Evolutionary conservation across 345 rosid species (phyloP).

Genomic region (Crucihimalaya himalaica): DNA sequence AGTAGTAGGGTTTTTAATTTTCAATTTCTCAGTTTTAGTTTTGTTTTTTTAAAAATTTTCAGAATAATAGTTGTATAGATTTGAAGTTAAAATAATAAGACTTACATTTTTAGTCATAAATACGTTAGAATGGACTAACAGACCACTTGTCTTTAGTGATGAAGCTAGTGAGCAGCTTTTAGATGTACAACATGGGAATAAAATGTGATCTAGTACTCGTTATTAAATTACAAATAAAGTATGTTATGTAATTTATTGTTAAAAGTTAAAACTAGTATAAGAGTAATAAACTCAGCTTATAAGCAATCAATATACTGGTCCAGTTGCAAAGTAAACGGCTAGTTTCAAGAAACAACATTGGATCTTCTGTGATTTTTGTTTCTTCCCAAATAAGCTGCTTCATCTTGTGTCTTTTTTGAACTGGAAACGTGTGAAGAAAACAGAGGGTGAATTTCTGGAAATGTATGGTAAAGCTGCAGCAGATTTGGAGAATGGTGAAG

Average conservation of each 20-base stretch:
- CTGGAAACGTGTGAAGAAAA: constrained; percentile 87
- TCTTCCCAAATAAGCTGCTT: constrained; percentile 1
- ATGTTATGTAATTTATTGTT: not conserved
- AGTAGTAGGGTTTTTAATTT: no score
- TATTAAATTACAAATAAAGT: not conserved
- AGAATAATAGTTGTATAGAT: no score
- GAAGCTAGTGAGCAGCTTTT: constrained; percentile 61
- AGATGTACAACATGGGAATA: constrained; percentile 43
- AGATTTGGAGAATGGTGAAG: constrained; percentile 50
- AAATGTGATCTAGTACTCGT: constrained; percentile 7
- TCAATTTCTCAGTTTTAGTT: no score
- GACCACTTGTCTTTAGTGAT: constrained; percentile 49
- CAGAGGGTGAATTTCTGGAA: constrained; percentile 76
- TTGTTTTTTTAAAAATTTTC: no score
- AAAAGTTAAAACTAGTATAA: no score
- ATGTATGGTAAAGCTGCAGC: constrained; percentile 78
- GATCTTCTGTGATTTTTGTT: constrained; percentile 6
- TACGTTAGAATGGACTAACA: constrained; percentile 15
- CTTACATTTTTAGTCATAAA: not conserved
- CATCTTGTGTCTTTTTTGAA: constrained; percentile 19
- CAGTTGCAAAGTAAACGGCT: not conserved
- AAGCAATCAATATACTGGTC: not conserved
- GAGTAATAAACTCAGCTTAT: not conserved
- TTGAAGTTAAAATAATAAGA: no score
- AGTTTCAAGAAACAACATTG: constrained; percentile 3